Evolutionary conservation across 805 yeast genomes (phyloP), one percentile per base, ranked within the genome.

Genomic region (Yarrowia porcina): DNA sequence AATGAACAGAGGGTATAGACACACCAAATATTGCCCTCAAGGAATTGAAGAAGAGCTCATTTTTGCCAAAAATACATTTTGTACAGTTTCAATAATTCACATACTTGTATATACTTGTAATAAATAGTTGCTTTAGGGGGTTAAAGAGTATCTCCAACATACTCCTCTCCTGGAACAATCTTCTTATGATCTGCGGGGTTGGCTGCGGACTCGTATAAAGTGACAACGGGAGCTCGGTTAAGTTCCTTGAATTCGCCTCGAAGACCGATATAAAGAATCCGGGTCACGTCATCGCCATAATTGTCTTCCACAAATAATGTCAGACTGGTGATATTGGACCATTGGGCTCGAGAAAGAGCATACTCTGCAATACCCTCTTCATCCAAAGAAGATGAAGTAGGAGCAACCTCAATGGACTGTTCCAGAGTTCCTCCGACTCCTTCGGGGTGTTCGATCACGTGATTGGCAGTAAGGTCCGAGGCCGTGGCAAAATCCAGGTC

Each of bases 131-230:
- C n/a, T n/a, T n/a, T n/a, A n/a, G n/a, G n/a, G 13, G 7, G 10
- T 32, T 61, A 63, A 27, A 60, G 44, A 10, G 61, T 63, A 36
- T 61, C 65, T n/a, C 50, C 62, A 18, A 66, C 64, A 35, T 54
- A 50, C 27, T 64, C 49, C 50, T 67, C 67, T 1, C 66, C 69
- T 21, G 69, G 67, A 12, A 66, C 66, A 23, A 65, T 41, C 50
- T 64, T 79, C 67, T 80, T 84, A 73, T 93, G 97, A 71, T 92
- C 97, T 1, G 87, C 83, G 0, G 97, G 97, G 72, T 92, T 92
- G 2, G 97, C 94, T 0, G 97, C 96, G 63, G 91, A 83, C 74
- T 93, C 98, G 73, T 92, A 93, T 20, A 89, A 70, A 0, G 96
- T 80, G 15, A 88, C 79, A 17, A 90, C 83, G 0, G 97, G 96